phyloP scores from a whole-genome alignment of 1,284 basidiomycete species.

The Trametes versicolor region DNA sequence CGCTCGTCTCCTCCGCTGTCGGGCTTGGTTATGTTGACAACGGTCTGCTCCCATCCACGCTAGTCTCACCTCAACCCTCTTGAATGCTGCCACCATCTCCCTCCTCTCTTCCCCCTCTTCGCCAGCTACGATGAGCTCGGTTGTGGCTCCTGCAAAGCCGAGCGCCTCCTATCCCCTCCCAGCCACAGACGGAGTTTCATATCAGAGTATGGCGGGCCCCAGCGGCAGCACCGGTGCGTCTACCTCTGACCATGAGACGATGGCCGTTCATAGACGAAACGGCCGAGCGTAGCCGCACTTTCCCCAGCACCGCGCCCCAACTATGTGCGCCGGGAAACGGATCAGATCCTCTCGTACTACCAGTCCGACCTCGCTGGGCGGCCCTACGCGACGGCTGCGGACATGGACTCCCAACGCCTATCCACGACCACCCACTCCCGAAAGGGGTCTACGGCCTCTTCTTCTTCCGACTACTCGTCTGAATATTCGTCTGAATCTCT shows the following conservation, averaged over 20 bases:
- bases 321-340: slow-evolving; percentile 42
- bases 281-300: slow-evolving; percentile 24
- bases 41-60: not conserved
- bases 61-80: slow-evolving; percentile 3
- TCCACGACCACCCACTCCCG: slow-evolving; percentile 17
- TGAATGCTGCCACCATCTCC: not conserved
- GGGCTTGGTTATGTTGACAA: not conserved
- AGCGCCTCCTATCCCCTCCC: slow-evolving; percentile 18
- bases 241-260: slow-evolving; percentile 1
- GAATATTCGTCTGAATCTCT: slow-evolving; percentile 55
- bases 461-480: slow-evolving; percentile 49
- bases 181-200: slow-evolving; percentile 3
- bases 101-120: slow-evolving; percentile 1
- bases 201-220: slow-evolving; percentile 1
- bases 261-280: not conserved
- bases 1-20: not conserved
- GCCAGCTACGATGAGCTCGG: slow-evolving; percentile 28
- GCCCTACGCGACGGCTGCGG: slow-evolving; percentile 35
- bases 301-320: slow-evolving; percentile 39
- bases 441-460: slow-evolving; percentile 28
- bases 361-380: slow-evolving; percentile 46
- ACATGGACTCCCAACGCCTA: slow-evolving; percentile 23
- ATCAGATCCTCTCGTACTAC: slow-evolving; percentile 47
- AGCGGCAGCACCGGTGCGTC: slow-evolving; percentile 24
- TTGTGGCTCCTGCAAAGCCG: slow-evolving; percentile 19